Base-by-base conservation (phyloP, 345 rosid genomes). In the Acer campestre region DNA sequence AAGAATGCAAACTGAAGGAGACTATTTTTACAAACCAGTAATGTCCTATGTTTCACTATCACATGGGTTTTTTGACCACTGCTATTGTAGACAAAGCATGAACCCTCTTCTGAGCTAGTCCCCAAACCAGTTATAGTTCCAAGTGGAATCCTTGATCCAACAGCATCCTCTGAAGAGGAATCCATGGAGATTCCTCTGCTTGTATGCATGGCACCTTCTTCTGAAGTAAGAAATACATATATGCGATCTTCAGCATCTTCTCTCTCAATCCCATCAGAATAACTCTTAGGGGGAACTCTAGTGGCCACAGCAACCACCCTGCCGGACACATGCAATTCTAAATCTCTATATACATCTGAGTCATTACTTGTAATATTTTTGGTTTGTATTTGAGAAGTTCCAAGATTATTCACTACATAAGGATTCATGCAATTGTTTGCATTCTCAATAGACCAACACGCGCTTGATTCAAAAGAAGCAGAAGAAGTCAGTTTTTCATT, bases 31-130 rank as follows among this genome's bases (percentile, higher is more conserved):
- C 94, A 80, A 80, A 94, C 98, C 97, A 95, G 86, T 78, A 93
- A 85, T 70, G 98, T 93, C 81, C 99, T 91, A 77, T 93, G 97
- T 83, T 93, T 95, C 93, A 92, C 86, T 80, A 92, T 78, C 82
- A 87, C 90, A 78, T 95, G 99, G 75, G 97, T 92, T 89, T 92
- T 93, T 58, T 77, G 85, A 78, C 98, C 98, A 75, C 66, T 80
- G 55, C 83, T 88, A 80, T 91, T 86, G 79, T 89, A 90, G 67
- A 95, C 93, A 89, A 85, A 84, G 81, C 98, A 93, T 42, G 96
- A 90, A 20, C 93, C 94, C 84, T 92, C 98, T 65, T 95, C 94
- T 20, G 92, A 84, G 74, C 84, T 86, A 74, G 92, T 90, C 70
- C 94, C 89, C 71, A 95, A 83, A 74, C 99, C 97, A 67, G 80